Percentiles rank a stretch among this genome's conserved stretches.
Evolutionary conservation across 257 asterid genomes (phyloP).

Genomic region (Nicotiana attenuata): DNA sequence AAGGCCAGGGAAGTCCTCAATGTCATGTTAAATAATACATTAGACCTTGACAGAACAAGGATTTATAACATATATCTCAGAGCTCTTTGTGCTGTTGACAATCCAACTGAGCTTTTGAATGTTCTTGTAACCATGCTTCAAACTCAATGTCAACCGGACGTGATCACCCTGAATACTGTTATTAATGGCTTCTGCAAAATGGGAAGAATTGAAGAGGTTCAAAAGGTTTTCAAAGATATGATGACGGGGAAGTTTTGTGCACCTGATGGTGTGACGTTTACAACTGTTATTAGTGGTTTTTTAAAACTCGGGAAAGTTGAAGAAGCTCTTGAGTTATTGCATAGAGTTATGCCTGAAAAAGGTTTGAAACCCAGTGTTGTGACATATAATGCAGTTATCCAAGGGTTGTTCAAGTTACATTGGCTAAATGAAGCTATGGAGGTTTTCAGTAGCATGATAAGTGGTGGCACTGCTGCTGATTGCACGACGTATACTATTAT

Average conservation of each 20-base stretch:
- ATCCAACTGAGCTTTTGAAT: conserved; percentile 79
- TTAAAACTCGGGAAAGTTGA: conserved; percentile 46
- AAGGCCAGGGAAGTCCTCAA: conserved; percentile 62
- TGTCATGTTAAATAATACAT: conserved; percentile 48
- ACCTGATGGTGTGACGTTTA: conserved; percentile 70
- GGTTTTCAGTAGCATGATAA: conserved; percentile 39
- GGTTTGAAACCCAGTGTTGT: conserved; percentile 57
- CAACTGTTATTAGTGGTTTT: conserved; percentile 61
- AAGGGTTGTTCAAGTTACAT: conserved; percentile 58
- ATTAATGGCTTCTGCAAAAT: conserved; percentile 69
- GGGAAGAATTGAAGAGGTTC: conserved; percentile 68
- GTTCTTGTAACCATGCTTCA: conserved; percentile 71
- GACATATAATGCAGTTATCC: conserved; percentile 58
- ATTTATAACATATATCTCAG: conserved; percentile 78
- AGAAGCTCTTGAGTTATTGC: conserved; percentile 50
- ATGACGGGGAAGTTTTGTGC: conserved; percentile 59
- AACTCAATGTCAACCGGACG: conserved; percentile 71
- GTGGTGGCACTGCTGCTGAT: conserved; percentile 44
- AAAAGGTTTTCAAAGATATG: conserved; percentile 68
- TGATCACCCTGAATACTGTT: conserved; percentile 68
- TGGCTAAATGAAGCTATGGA: conserved; percentile 58
- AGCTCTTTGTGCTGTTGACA: conserved; percentile 56
- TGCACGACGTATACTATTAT: conserved; percentile 53
- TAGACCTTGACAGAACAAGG: conserved; percentile 44
- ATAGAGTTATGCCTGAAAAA: conserved; percentile 45